Conservation (phyloP, 352 stramenopile genomes). For the Phytophthora pistaciae region DNA sequence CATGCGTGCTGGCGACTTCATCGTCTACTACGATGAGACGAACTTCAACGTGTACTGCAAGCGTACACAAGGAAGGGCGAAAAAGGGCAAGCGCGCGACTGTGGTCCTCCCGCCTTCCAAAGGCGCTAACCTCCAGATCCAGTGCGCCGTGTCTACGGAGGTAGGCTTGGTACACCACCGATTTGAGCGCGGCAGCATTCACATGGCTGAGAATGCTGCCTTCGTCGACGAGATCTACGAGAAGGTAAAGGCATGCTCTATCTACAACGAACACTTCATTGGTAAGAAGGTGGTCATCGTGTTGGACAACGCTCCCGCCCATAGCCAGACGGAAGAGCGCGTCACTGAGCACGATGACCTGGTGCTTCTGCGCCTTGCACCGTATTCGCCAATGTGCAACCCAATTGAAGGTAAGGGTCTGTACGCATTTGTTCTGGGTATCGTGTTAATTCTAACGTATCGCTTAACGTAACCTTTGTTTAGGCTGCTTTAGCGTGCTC, state of each 20-base stretch:
- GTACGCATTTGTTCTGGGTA: background rate
- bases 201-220: too few species aligned
- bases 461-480: background rate
- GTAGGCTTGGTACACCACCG: too few species aligned
- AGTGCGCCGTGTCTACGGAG: too few species aligned
- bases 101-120: too few species aligned
- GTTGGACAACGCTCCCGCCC: slow-evolving; percentile 9
- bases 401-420: slow-evolving; percentile 15
- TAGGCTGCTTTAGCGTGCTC: background rate
- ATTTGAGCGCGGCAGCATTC: too few species aligned
- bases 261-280: background rate
- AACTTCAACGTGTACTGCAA: background rate
- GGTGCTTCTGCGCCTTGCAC: slow-evolving; percentile 3
- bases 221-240: slow-evolving; percentile 8
- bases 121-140: too few species aligned
- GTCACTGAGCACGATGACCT: slow-evolving; percentile 14
- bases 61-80: too few species aligned
- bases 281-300: slow-evolving; percentile 4
- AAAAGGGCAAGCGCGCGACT: too few species aligned
- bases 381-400: slow-evolving; percentile 25
- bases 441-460: background rate
- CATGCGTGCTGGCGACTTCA: too few species aligned
- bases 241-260: background rate
- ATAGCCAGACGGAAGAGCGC: slow-evolving; percentile 10
- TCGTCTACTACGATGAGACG: background rate